A percentile compares a stretch with the other conserved stretches of the same genome.
Evolutionary conservation across 164 flowering plant species (phyloP).

Genomic region (Tetracentron sinense): DNA sequence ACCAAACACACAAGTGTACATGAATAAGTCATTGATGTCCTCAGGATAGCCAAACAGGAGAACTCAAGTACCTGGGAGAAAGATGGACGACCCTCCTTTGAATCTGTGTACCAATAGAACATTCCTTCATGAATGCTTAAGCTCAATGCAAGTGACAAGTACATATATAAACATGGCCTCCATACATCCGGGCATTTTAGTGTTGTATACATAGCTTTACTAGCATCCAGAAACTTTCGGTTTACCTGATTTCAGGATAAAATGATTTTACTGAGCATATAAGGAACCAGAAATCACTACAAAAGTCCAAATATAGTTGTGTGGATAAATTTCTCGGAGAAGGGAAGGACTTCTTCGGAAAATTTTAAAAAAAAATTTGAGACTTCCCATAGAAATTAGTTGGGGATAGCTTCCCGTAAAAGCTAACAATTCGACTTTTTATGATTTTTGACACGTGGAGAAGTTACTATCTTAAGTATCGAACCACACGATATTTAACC

Average conservation of each 20-base stretch:
- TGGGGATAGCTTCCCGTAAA: no score
- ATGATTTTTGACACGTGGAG: no score
- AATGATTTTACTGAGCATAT: background rate
- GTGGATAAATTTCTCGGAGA: no score
- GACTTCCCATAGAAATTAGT: no score
- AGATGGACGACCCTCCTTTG: conserved; percentile 76
- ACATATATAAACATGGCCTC: conserved; percentile 82
- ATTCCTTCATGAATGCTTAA: conserved; percentile 77
- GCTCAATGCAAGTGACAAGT: conserved; percentile 65
- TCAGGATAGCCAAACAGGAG: background rate
- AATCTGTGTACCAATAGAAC: conserved; percentile 93
- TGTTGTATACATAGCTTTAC: conserved; percentile 74
- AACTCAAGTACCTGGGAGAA: conserved; percentile 72
- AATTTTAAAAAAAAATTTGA: no score
- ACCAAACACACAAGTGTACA: no score
- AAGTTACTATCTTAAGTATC: no score
- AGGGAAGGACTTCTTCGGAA: no score
- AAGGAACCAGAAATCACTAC: background rate
- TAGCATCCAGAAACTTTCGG: conserved; percentile 66
- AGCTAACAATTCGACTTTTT: no score
- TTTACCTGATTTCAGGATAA: conserved; percentile 39
- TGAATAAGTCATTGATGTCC: no score
- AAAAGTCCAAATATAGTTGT: background rate
- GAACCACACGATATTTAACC: no score
- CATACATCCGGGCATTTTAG: conserved; percentile 65